Percentiles rank a stretch among this genome's conserved stretches.
Evolutionary conservation across 176 grass and related monocot genomes (phyloP).

Genomic region (Microstegium vimineum): DNA sequence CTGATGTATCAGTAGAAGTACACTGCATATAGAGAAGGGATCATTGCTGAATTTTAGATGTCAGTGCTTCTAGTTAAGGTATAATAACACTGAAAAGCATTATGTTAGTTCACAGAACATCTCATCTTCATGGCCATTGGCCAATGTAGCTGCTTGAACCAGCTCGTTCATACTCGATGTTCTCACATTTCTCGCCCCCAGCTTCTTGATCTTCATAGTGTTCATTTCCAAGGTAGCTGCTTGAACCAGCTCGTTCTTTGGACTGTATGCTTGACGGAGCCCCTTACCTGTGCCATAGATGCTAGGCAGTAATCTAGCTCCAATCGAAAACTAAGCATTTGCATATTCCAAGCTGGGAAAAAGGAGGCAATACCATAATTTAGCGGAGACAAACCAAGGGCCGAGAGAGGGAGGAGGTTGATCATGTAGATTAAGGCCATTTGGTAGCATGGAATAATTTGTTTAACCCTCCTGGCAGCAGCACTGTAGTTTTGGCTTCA

Average conservation of each 20-base stretch:
- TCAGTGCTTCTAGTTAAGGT: too few relatives aligned
- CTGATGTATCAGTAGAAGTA: neutral
- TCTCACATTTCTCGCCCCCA: conserved; percentile 50
- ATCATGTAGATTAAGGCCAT: too few relatives aligned
- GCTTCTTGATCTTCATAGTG: conserved; percentile 37
- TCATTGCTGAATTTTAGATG: neutral
- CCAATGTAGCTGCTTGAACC: too few relatives aligned
- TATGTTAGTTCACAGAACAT: too few relatives aligned
- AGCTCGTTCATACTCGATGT: too few relatives aligned
- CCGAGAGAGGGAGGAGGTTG: too few relatives aligned
- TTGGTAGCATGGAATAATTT: too few relatives aligned
- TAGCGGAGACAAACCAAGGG: neutral
- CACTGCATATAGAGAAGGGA: neutral
- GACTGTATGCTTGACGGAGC: neutral
- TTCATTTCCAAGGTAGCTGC: neutral
- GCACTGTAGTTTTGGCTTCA: neutral
- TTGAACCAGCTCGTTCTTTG: neutral
- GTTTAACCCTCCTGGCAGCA: too few relatives aligned
- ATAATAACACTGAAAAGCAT: too few relatives aligned
- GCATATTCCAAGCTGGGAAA: neutral
- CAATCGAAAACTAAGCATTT: neutral
- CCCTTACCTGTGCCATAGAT: neutral
- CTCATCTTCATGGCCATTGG: too few relatives aligned
- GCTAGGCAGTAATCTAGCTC: neutral
- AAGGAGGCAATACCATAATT: too few relatives aligned